Base-by-base conservation (phyloP, 2,329 filamentous ascomycete genomes). In the Coniochaeta prunicola region DNA sequence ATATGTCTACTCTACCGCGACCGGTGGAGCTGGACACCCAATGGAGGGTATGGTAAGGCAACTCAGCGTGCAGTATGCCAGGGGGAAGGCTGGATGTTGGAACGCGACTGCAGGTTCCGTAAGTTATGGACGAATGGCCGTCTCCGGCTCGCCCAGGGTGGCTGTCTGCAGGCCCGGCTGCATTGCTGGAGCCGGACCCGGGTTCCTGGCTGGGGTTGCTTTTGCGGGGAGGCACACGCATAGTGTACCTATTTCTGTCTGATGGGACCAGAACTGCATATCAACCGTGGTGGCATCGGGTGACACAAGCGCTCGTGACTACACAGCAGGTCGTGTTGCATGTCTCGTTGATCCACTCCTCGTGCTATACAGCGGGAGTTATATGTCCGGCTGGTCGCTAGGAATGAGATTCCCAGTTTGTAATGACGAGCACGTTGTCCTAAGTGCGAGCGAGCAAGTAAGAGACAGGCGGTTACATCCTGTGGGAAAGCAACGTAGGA, bases 121-220 rank as follows among this genome's bases (percentile, higher is more conserved):
- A 9, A 50, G 45, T 5, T 30, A 17, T 30, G 13, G 24, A 21
- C 45, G 24, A 50, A 50, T 50, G 24, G 26, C 21, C 2, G 21
- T 26, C 40, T 7, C 19, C 19, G 40, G 5, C 40, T 7, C 10
- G 10, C n/a, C 12, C 24, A 17, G 21, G 19, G 45, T 15, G 21
- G 45, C 65, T 63, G 19, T 64, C 50, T 60, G 59, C 58, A 60
- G 57, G 40, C 21, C 50, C 58, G 55, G 55, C 57, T 56, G 59
- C 26, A 53, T 42, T 10, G 28, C 31, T 61, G 56, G 36, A 48
- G 58, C 53, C 59, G 58, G 62, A 63, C 64, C 65, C 65, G 64
- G 61, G 58, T 65, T 65, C 64, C 64, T 63, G 65, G 63, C 63
- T 63, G 62, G 40, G 58, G 54, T 50, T 33, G 26, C 6, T 12